Base-by-base conservation (phyloP, 176 grass and related monocot species). In the Oryza glumipatula region DNA sequence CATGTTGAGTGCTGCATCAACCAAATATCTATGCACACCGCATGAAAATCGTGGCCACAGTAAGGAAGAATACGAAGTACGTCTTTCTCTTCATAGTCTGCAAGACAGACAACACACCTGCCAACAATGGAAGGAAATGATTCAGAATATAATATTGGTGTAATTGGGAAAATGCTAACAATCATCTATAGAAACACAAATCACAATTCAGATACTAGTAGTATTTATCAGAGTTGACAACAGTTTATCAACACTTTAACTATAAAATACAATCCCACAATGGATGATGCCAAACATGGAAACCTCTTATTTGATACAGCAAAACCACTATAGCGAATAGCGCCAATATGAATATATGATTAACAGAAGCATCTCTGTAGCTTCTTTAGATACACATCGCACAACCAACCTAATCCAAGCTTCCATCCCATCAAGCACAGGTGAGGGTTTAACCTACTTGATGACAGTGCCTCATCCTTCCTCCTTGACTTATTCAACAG, bases 1-100 rank as follows among this genome's bases (percentile, higher is more conserved):
- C 95, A 98, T 58, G 95, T 98, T 10, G 89, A 80, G 60, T 98
- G 90, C 78, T 93, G 95, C 72, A 93, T 91, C 38, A 98, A 54
- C 95, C 95, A 98, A 60, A 89, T 80, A 74, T 93, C 91, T 52
- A 95, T 95, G 88, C 95, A 95, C 35, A 81, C 51, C 67, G 81
- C 73, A 80, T 98, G 95, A 76, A 98, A 98, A 48, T 86, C 68
- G 38, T 98, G 95, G 21, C 90, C 80, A 9, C 95, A 98, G 82
- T 86, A 86, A 41, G 92, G 91, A 81, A 98, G 87, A 33, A 76
- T 30, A 17, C 94, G 86, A 3, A 95, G 72, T 41, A 82, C 13
- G 10, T 95, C 94, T 72, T 85, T 79, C 68, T 91, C 90, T 74
- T 91, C 63, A 14, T 95, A 95, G 21, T 97, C 92, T 70, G 83